Evolutionary conservation across 192 early-diverging fungal genomes (phyloP), one percentile per base, ranked within the genome.

Genomic region (Chytriomyces confervae): DNA sequence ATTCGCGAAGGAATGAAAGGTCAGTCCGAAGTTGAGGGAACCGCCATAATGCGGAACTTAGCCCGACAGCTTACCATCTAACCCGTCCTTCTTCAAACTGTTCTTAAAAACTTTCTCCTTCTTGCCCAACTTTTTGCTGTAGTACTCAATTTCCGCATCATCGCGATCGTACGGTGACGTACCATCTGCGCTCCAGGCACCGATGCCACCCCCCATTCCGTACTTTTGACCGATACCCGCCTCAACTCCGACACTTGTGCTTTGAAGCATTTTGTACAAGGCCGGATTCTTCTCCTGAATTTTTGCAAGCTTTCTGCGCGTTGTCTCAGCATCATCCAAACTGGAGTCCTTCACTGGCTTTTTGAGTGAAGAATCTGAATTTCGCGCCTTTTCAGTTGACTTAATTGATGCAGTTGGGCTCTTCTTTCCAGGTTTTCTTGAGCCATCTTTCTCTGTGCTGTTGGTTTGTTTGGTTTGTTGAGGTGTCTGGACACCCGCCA

Each of bases 61-160:
- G 23, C 1, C 36, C 36, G 36, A 36, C 2, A 11, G 8, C 24
- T 20, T 46, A 67, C 75, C 75, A 67, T 67, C 66, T 10, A 65
- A 47, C 36, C 62, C 62, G 50, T 67, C 75, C 62, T 76, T 67
- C 62, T 67, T 76, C 47, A 65, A 50, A n/a, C 53, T 62, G 57
- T 77, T 69, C 36, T 53, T 48, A 6, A 61, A 62, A 9, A 67
- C 18, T 70, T 77, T 69, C 67, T 24, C n/a, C 36, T 70, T 77
- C 57, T 36, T 73, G 29, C 76, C 76, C n/a, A 77, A 60, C 48
- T 77, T 77, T 16, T 57, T 11, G 10, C 53, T 43, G 46, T 77
- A 77, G 57, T 77, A 77, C 18, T 69, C 76, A 57, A 77, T 69
- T 18, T 77, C 76, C 46, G 50, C 76, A 46, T 77, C 76, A 61